Evolutionary conservation across 2,329 filamentous ascomycete species (phyloP).

Genomic region (Pochonia chlamydosporia): DNA sequence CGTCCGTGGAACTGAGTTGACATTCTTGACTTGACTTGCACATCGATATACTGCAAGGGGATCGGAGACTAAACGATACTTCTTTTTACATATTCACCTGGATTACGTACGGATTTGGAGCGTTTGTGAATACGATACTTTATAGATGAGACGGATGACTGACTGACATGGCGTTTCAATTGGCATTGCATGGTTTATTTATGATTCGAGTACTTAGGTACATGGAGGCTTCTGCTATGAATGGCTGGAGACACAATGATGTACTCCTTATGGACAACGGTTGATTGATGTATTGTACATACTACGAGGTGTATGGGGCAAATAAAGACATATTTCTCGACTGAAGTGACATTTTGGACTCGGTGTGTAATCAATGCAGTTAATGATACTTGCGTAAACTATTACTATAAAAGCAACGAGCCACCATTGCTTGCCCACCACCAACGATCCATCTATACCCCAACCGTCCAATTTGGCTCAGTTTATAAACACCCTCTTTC

Average conservation of each 20-base stretch:
- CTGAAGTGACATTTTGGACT: no score
- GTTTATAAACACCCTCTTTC: background rate
- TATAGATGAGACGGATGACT: background rate
- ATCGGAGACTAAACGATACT: no score
- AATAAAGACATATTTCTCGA: background rate
- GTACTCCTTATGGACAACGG: background rate
- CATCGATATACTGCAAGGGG: no score
- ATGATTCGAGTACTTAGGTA: background rate
- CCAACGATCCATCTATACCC: background rate
- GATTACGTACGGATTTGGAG: background rate
- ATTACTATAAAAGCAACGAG: background rate
- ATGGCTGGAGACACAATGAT: no score
- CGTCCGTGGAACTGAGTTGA: slow-evolving; percentile 57
- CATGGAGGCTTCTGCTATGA: no score
- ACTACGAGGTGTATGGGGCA: background rate
- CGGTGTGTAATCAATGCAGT: no score
- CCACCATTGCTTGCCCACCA: background rate
- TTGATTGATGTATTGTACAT: background rate
- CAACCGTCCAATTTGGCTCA: background rate
- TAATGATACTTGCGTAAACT: background rate
- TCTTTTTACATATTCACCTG: no score
- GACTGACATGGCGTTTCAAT: background rate
- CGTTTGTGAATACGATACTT: background rate
- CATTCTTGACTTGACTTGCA: background rate
- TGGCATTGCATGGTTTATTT: background rate